Conservation (phyloP, 2,329 filamentous ascomycete genomes). For the Metarhizium robertsii region DNA sequence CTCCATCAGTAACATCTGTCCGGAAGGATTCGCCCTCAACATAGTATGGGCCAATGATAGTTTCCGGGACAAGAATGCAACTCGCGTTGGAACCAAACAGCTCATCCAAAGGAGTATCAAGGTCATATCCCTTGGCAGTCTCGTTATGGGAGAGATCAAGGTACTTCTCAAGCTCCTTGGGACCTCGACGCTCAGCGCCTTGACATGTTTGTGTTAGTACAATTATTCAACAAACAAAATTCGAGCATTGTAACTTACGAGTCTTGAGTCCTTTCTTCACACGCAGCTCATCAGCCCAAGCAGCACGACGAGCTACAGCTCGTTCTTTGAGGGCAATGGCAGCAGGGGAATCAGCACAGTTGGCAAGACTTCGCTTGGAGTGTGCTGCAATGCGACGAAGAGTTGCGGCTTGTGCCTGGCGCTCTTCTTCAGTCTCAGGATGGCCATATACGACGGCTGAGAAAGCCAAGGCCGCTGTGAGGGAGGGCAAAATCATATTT, state of each 20-base stretch:
- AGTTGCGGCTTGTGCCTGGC: neutral
- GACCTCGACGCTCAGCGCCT: conserved; percentile 4
- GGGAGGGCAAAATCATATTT: conserved; percentile 10
- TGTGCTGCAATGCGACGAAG: conserved; percentile 4
- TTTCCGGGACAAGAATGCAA: conserved; percentile 8
- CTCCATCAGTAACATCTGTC: conserved; percentile 27
- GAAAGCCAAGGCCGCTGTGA: conserved; percentile 18
- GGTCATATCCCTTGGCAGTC: conserved; percentile 1
- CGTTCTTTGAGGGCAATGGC: conserved; percentile 4
- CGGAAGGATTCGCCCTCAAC: conserved; percentile 29
- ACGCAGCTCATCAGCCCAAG: conserved; percentile 7
- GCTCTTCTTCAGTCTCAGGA: conserved; percentile 8
- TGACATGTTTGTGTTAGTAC: neutral
- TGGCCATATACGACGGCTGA: conserved; percentile 12
- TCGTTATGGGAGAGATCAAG: conserved; percentile 2
- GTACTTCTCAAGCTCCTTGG: conserved; percentile 4
- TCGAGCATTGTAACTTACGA: neutral
- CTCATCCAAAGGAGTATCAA: conserved; percentile 4
- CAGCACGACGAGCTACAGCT: conserved; percentile 8
- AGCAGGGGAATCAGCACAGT: conserved; percentile 4
- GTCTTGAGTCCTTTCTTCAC: conserved; percentile 4
- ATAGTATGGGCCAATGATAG: conserved; percentile 12
- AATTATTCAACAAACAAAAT: neutral
- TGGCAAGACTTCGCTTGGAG: conserved; percentile 5
- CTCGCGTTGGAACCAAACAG: conserved; percentile 10